Evolutionary conservation across 441 rosid genomes (phyloP).

Genomic region (Flueggea neowawraea): DNA sequence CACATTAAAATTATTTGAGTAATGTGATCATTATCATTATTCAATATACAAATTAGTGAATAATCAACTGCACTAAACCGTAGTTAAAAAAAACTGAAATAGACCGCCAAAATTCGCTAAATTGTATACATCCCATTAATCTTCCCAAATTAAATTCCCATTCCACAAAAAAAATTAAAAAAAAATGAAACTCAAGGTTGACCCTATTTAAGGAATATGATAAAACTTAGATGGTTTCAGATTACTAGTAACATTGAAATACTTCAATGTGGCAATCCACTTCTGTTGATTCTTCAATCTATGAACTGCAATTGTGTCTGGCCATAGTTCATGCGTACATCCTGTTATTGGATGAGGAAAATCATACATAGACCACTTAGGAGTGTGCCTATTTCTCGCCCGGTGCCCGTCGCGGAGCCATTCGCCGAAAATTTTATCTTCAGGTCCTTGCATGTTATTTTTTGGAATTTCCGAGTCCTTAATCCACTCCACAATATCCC

Average conservation of each 20-base stretch:
- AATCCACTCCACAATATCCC: constrained; percentile 87
- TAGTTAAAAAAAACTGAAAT: no score
- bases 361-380: constrained; percentile 87
- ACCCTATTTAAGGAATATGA: constrained; percentile 40
- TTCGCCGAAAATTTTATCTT: constrained; percentile 62
- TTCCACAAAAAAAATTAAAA: no score
- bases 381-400: constrained; percentile 64
- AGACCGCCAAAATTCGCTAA: no score
- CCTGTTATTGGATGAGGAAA: constrained; percentile 51
- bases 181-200: no score
- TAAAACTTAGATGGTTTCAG: constrained; percentile 83
- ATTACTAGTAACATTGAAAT: constrained; percentile 66
- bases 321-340: constrained; percentile 85
- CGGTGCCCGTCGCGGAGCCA: constrained; percentile 70
- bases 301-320: constrained; percentile 71
- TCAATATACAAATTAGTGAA: no score
- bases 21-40: no score
- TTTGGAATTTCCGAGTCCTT: constrained; percentile 60
- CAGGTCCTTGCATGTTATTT: constrained; percentile 64
- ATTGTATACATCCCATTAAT: no score
- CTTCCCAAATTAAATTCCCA: no score
- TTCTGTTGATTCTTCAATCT: constrained; percentile 69
- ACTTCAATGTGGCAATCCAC: constrained; percentile 66
- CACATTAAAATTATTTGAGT: no score
- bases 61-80: no score